Evolutionary conservation across 208 protist genomes (phyloP).

Genomic region (Lotmaria passim): DNA sequence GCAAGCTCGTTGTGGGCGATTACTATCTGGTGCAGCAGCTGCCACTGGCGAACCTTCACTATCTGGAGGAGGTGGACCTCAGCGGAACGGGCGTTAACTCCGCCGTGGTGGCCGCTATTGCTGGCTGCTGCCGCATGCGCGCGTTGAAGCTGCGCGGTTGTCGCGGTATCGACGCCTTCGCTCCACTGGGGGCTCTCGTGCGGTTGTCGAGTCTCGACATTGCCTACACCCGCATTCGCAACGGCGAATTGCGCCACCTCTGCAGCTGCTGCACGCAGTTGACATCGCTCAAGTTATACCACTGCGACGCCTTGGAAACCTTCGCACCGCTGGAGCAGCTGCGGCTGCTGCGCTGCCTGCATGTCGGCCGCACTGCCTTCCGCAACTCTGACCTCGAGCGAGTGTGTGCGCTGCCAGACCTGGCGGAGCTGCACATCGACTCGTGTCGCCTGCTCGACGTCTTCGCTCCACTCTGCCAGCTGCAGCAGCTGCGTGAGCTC

Average conservation of each 20-base stretch:
- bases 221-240: conserved; percentile 18
- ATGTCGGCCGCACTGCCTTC: conserved; percentile 28
- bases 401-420: conserved; percentile 18
- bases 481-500: conserved; percentile 15
- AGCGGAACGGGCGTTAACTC: conserved; percentile 24
- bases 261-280: conserved; percentile 27
- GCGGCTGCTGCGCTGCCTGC: conserved; percentile 15
- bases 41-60: conserved; percentile 19
- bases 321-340: conserved; percentile 25
- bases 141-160: conserved; percentile 26
- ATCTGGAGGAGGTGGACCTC: conserved; percentile 31
- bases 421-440: conserved; percentile 27
- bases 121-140: conserved; percentile 24
- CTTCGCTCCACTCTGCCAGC: conserved; percentile 15
- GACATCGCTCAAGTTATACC: conserved; percentile 3
- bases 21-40: conserved; percentile 38
- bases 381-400: conserved; percentile 28
- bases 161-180: conserved; percentile 16
- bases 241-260: conserved; percentile 13
- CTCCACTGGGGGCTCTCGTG: conserved; percentile 1
- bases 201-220: conserved; percentile 17
- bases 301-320: conserved; percentile 22
- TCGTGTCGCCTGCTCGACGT: conserved; percentile 25
- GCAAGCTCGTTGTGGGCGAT: conserved; percentile 33
- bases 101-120: conserved; percentile 17